phyloP scores from a whole-genome alignment of 2,329 filamentous ascomycete genomes.

The Colletotrichum kahawae region DNA sequence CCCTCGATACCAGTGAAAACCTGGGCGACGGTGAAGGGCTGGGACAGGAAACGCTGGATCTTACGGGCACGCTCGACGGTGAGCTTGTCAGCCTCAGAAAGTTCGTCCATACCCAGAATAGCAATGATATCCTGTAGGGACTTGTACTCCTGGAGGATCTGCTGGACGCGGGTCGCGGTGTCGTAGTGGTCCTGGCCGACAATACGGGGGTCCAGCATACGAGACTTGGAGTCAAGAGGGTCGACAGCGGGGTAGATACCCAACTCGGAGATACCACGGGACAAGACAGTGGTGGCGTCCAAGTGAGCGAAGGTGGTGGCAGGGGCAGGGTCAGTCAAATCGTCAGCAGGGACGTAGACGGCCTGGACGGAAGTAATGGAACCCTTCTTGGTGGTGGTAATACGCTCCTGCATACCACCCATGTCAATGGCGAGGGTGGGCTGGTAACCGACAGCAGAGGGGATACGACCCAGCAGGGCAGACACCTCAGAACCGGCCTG shows the following conservation, averaged over 20 bases:
- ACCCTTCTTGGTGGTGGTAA: slow-evolving; percentile 99
- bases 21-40: slow-evolving; percentile 91
- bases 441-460: slow-evolving; percentile 99
- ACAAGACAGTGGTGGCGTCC: slow-evolving; percentile 99
- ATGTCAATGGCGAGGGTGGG: slow-evolving; percentile 98
- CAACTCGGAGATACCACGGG: slow-evolving; percentile 99
- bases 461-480: slow-evolving; percentile 98
- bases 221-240: slow-evolving; percentile 98
- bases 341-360: slow-evolving; percentile 99
- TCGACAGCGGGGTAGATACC: slow-evolving; percentile 99
- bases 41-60: slow-evolving; percentile 99
- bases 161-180: slow-evolving; percentile 92
- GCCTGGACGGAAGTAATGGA: slow-evolving; percentile 99
- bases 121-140: slow-evolving; percentile 99
- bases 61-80: slow-evolving; percentile 99
- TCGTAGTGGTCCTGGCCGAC: slow-evolving; percentile 98
- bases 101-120: slow-evolving; percentile 99
- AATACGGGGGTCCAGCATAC: slow-evolving; percentile 99
- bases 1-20: slow-evolving; percentile 95
- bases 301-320: slow-evolving; percentile 99
- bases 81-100: slow-evolving; percentile 99
- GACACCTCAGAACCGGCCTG: slow-evolving; percentile 99
- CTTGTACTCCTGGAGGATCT: slow-evolving; percentile 99
- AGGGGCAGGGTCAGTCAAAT: slow-evolving; percentile 99
- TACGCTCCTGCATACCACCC: slow-evolving; percentile 99